Evolutionary conservation across 345 rosid species (phyloP).

Genomic region (Isatis tinctoria): DNA sequence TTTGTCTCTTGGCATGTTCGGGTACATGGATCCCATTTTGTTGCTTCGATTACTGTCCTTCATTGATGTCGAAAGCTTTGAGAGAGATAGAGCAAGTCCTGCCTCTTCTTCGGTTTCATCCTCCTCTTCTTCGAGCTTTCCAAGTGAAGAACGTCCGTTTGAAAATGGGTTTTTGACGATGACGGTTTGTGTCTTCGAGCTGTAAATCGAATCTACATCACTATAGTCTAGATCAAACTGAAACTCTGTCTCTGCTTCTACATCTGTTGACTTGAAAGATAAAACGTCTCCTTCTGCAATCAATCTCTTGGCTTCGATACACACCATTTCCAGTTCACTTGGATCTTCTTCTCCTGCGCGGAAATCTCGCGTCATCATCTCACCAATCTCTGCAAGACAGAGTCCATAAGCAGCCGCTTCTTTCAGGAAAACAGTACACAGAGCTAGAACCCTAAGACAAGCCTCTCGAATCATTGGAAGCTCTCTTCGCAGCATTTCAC

Average conservation of each 20-base stretch:
- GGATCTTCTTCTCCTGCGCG: slow-evolving; percentile 51
- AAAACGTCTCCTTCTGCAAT: slow-evolving; percentile 26
- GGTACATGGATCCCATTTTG: slow-evolving; percentile 8
- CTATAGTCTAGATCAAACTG: slow-evolving; percentile 44
- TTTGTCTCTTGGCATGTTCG: slow-evolving; percentile 14
- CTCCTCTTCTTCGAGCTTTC: slow-evolving; percentile 40
- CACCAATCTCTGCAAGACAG: slow-evolving; percentile 47
- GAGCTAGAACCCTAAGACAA: slow-evolving; percentile 47
- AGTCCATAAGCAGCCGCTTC: slow-evolving; percentile 52
- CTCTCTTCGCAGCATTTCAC: slow-evolving; percentile 49
- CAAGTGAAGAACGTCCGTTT: slow-evolving; percentile 33
- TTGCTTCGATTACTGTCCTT: not conserved
- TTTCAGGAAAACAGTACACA: slow-evolving; percentile 56
- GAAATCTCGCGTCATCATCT: slow-evolving; percentile 65
- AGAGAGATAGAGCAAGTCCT: not conserved
- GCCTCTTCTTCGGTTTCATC: slow-evolving; percentile 24
- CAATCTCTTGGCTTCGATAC: slow-evolving; percentile 48
- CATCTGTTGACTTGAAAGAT: slow-evolving; percentile 27
- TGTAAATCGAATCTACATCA: slow-evolving; percentile 13
- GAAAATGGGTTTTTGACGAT: slow-evolving; percentile 25
- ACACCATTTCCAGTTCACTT: slow-evolving; percentile 55
- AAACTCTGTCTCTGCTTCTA: slow-evolving; percentile 36
- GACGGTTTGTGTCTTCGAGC: slow-evolving; percentile 1
- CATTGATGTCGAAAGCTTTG: slow-evolving; percentile 12
- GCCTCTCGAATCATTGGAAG: slow-evolving; percentile 66